Conservation (phyloP, 1,284 basidiomycete genomes). For the Vanrija sp. region DNA sequence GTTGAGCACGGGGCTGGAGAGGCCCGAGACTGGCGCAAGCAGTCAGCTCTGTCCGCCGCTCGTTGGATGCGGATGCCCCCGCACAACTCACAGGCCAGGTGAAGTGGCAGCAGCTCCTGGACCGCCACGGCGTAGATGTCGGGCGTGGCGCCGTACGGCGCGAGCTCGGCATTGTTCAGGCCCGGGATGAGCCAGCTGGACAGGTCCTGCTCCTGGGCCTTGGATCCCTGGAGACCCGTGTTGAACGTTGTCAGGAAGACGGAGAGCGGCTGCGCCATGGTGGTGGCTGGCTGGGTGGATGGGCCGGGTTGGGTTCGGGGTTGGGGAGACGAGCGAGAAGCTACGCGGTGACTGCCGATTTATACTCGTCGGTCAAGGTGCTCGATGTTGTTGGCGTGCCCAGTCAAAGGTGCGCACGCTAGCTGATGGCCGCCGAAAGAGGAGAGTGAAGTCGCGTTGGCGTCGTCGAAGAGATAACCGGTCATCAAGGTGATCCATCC, state of each 20-base stretch:
- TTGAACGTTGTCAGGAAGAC: constrained; percentile 50
- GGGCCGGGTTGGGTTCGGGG: too few relatives aligned
- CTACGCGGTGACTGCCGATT: too few relatives aligned
- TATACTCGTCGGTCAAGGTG: too few relatives aligned
- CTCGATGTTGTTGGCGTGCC: too few relatives aligned
- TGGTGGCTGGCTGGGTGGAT: constrained; percentile 2
- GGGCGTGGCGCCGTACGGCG: constrained; percentile 42
- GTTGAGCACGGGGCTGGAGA: constrained; percentile 30
- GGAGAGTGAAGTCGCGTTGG: background rate
- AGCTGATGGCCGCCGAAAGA: background rate
- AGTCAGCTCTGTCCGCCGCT: constrained; percentile 4
- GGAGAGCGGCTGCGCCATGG: constrained; percentile 35
- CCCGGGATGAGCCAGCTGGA: constrained; percentile 47
- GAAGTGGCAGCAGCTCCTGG: constrained; percentile 78
- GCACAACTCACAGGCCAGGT: constrained; percentile 46
- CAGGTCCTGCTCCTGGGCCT: constrained; percentile 44
- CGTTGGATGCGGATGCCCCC: constrained; percentile 10
- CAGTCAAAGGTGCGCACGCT: too few relatives aligned
- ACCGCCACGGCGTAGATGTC: constrained; percentile 90
- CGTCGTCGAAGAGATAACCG: too few relatives aligned
- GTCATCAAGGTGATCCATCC: background rate
- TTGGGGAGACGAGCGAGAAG: background rate
- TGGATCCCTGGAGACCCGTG: constrained; percentile 45
- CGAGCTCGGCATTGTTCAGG: constrained; percentile 30
- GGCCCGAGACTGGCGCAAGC: constrained; percentile 31